phyloP scores from a whole-genome alignment of 83 land plant genomes.

The Thuja plicata region DNA sequence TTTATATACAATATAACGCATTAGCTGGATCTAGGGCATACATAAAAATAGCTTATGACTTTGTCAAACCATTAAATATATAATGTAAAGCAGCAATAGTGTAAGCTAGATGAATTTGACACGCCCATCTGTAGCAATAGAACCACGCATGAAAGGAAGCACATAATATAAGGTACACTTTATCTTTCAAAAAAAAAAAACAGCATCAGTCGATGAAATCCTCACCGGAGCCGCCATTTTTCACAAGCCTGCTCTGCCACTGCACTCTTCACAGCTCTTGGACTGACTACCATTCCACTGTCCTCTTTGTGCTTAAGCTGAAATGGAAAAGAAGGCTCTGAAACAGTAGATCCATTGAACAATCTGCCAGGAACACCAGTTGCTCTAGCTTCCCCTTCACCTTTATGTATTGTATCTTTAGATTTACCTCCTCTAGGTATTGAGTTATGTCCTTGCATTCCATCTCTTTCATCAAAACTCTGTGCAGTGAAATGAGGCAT shows the following conservation, averaged over 20 bases:
- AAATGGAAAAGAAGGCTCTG: background rate
- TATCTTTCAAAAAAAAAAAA: background rate
- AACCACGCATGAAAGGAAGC: background rate
- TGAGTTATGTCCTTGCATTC: background rate
- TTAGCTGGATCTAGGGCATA: background rate
- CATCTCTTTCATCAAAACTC: constrained; percentile 17
- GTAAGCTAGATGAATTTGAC: background rate
- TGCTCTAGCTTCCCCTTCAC: background rate
- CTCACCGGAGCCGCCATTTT: constrained; percentile 85
- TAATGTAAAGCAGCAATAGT: background rate
- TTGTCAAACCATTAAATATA: background rate
- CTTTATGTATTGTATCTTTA: constrained; percentile 1
- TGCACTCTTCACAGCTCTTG: constrained; percentile 27
- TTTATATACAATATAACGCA: background rate
- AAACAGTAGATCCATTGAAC: background rate
- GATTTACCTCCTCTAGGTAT: constrained; percentile 10
- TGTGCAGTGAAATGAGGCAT: constrained; percentile 18
- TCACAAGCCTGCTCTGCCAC: constrained; percentile 87
- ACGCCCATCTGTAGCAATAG: background rate
- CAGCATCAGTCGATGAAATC: background rate
- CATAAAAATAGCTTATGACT: background rate
- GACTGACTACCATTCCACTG: constrained; percentile 15
- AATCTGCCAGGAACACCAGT: background rate
- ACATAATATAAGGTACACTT: background rate
- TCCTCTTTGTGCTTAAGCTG: constrained; percentile 14